Conservation (phyloP, 2,329 filamentous ascomycete species). For the Penicillium sp. region DNA sequence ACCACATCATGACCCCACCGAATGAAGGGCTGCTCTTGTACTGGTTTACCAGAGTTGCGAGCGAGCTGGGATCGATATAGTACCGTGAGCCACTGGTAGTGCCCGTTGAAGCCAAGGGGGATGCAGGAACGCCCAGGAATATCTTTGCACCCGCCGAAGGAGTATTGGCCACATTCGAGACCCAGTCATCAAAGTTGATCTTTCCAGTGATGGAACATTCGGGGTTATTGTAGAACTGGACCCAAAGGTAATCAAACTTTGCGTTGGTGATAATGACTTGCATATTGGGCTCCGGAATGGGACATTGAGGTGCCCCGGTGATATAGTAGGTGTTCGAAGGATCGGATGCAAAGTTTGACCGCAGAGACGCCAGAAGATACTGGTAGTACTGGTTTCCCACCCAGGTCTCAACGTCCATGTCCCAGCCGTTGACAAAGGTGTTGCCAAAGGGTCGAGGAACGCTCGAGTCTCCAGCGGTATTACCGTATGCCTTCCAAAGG, state of each 20-base stretch:
- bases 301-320: constrained; percentile 45
- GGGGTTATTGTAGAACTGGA: constrained; percentile 44
- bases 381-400: constrained; percentile 34
- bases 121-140: constrained; percentile 18
- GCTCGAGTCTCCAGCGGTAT: constrained; percentile 32
- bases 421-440: constrained; percentile 46
- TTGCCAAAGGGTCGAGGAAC: constrained; percentile 23
- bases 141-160: constrained; percentile 18
- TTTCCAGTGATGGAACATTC: constrained; percentile 20
- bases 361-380: constrained; percentile 20
- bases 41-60: constrained; percentile 10
- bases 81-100: constrained; percentile 13
- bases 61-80: constrained; percentile 12
- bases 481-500: constrained; percentile 44
- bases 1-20: constrained; percentile 35
- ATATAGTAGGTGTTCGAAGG: constrained; percentile 40
- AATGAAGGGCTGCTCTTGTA: constrained; percentile 10
- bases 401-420: constrained; percentile 46
- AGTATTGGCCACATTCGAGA: constrained; percentile 13
- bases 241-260: constrained; percentile 42
- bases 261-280: constrained; percentile 33
- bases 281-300: constrained; percentile 43
- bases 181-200: constrained; percentile 23
- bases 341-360: constrained; percentile 31
- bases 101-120: constrained; percentile 33